phyloP scores from a whole-genome alignment of 1,284 basidiomycete species.

The Microbotryum silenes-acaulis region DNA sequence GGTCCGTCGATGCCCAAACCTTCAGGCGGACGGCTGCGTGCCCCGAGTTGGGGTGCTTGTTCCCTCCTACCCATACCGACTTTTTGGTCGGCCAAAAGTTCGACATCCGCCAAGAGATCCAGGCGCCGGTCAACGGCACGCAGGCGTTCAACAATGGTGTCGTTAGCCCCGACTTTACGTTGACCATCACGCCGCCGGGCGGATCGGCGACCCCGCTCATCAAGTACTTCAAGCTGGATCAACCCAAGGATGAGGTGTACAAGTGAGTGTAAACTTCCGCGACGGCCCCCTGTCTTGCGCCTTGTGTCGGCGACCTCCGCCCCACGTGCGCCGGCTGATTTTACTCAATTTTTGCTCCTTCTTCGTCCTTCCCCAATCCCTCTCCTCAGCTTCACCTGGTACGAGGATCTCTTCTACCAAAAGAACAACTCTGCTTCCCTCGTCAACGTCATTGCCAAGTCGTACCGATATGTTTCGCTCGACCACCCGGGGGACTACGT shows the following conservation, averaged over 20 bases:
- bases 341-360: slow-evolving; percentile 27
- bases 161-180: slow-evolving; percentile 36
- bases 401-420: slow-evolving; percentile 41
- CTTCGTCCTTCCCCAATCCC: slow-evolving; percentile 37
- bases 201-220: slow-evolving; percentile 20
- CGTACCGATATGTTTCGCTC: slow-evolving; percentile 41
- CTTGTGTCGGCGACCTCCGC: background rate
- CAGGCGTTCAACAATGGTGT: slow-evolving; percentile 43
- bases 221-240: slow-evolving; percentile 39
- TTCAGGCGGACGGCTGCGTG: slow-evolving; percentile 40
- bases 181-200: slow-evolving; percentile 34
- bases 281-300: slow-evolving; percentile 1
- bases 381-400: slow-evolving; percentile 13
- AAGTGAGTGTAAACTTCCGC: slow-evolving; percentile 7
- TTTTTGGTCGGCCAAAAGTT: slow-evolving; percentile 37
- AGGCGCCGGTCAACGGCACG: slow-evolving; percentile 44
- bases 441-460: slow-evolving; percentile 43
- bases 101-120: slow-evolving; percentile 42
- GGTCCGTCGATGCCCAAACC: slow-evolving; percentile 38
- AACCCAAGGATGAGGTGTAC: slow-evolving; percentile 33
- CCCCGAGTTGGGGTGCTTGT: slow-evolving; percentile 17
- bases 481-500: slow-evolving; percentile 36
- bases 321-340: background rate
- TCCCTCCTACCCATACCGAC: slow-evolving; percentile 25
- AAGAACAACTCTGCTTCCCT: slow-evolving; percentile 37